Conservation (phyloP, 176 grass and related monocot genomes). For the Phyllostachys edulis region DNA sequence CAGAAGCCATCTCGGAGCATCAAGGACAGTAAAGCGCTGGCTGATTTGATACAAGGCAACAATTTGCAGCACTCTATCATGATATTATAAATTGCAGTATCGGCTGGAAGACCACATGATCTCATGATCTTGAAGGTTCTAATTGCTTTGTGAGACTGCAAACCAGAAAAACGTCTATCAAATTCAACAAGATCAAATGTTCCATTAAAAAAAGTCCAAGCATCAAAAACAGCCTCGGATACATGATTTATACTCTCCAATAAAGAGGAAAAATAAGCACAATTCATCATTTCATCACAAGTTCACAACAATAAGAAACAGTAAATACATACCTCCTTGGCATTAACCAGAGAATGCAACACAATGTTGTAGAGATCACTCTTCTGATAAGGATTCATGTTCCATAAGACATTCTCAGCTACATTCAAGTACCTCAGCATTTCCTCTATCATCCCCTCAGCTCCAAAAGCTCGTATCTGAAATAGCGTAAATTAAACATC, state of each 20-base stretch:
- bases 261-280: not conserved
- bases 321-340: slow-evolving; percentile 60
- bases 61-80: slow-evolving; percentile 59
- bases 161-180: slow-evolving; percentile 30
- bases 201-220: not conserved
- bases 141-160: slow-evolving; percentile 62
- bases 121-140: slow-evolving; percentile 73
- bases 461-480: slow-evolving; percentile 81
- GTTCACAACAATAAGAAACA: not conserved
- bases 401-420: slow-evolving; percentile 61
- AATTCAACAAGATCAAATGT: not conserved
- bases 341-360: slow-evolving; percentile 62
- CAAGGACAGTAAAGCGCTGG: slow-evolving; percentile 69
- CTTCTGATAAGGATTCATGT: slow-evolving; percentile 49
- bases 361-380: slow-evolving; percentile 65
- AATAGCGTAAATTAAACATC: slow-evolving; percentile 28
- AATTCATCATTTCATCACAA: not conserved
- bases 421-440: slow-evolving; percentile 77
- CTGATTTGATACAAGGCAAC: slow-evolving; percentile 60
- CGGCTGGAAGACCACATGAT: slow-evolving; percentile 33
- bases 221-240: slow-evolving; percentile 8
- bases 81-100: slow-evolving; percentile 63
- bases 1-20: slow-evolving; percentile 77
- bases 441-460: slow-evolving; percentile 85
- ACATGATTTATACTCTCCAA: not conserved